These are phyloP conservation scores for Boletellus ananas DNA, from an alignment of 768 basidiomycete genomes.

Conservation along the genomic window DNA sequence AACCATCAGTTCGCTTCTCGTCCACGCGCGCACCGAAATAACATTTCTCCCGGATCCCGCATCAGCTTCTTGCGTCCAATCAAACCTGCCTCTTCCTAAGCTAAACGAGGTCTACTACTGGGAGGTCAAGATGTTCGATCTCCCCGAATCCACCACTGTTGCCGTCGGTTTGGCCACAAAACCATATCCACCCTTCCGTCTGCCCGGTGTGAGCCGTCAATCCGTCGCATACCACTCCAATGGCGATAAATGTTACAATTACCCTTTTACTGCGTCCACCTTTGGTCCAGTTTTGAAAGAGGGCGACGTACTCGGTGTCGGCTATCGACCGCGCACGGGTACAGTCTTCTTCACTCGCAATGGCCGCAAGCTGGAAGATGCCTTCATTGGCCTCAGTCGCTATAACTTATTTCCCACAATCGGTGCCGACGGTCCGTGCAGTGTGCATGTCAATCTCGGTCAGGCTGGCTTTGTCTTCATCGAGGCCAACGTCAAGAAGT, in stretches of 20 bases:
- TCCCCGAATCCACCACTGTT: constrained; percentile 82
- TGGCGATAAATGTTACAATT: constrained; percentile 97
- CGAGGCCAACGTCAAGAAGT: constrained; percentile 99
- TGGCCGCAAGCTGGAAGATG: constrained; percentile 95
- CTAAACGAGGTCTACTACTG: constrained; percentile 99
- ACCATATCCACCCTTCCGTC: constrained; percentile 91
- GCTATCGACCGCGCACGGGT: constrained; percentile 93
- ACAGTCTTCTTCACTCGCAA: constrained; percentile 99
- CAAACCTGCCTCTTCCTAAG: constrained; percentile 94
- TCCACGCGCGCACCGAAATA: constrained; percentile 94
- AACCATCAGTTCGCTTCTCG: constrained; percentile 85
- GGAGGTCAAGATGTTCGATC: constrained; percentile 99
- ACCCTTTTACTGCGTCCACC: constrained; percentile 82
- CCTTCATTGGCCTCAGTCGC: constrained; percentile 82
- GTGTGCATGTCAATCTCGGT: constrained; percentile 95
- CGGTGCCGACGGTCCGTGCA: constrained; percentile 94
- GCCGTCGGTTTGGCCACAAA: constrained; percentile 94
- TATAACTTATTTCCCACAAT: constrained; percentile 97
- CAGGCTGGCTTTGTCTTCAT: constrained; percentile 99
- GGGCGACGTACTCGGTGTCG: constrained; percentile 93
- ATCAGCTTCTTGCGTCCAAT: constrained; percentile 92
- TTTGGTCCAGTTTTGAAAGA: constrained; percentile 86
- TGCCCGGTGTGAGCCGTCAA: constrained; percentile 81
- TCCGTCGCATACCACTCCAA: constrained; percentile 95
- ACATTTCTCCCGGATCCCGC: constrained; percentile 97